Conservation (phyloP, 2,329 filamentous ascomycete species). For the Penicillium sclerotigenum region DNA sequence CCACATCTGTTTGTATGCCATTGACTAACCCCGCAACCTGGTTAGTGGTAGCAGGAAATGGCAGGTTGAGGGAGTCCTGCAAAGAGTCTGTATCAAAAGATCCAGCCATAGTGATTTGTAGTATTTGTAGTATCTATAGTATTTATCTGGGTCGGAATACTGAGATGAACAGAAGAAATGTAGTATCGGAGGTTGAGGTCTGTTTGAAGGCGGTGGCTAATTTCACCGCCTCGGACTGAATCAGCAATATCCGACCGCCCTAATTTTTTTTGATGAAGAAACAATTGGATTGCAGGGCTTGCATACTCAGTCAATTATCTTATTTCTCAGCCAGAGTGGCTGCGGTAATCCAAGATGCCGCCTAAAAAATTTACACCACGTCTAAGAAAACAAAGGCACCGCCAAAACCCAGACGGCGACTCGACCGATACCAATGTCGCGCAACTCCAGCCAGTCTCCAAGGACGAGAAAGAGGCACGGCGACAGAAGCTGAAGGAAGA, state of each 20-base stretch:
- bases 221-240: slow-evolving; percentile 15
- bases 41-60: slow-evolving; percentile 67
- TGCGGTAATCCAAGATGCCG: slow-evolving; percentile 33
- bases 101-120: slow-evolving; percentile 24
- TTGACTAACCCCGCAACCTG: slow-evolving; percentile 62
- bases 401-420: slow-evolving; percentile 30
- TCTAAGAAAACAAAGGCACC: slow-evolving; percentile 56
- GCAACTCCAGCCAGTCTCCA: slow-evolving; percentile 45
- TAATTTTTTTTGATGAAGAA: slow-evolving; percentile 21
- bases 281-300: slow-evolving; percentile 4
- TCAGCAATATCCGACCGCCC: slow-evolving; percentile 22
- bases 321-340: slow-evolving; percentile 13
- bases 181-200: slow-evolving; percentile 3
- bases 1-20: slow-evolving; percentile 68
- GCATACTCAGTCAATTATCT: slow-evolving; percentile 2
- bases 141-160: background rate
- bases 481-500: slow-evolving; percentile 54
- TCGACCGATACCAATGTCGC: slow-evolving; percentile 48
- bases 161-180: background rate
- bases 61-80: slow-evolving; percentile 47
- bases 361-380: slow-evolving; percentile 53
- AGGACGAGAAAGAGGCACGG: slow-evolving; percentile 53
- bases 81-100: slow-evolving; percentile 24
- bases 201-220: slow-evolving; percentile 10
- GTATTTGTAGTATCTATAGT: background rate